These are phyloP conservation scores for Hyaloscypha finlandica DNA, from an alignment of 495 filamentous ascomycete genomes.

Conservation along the genomic window DNA sequence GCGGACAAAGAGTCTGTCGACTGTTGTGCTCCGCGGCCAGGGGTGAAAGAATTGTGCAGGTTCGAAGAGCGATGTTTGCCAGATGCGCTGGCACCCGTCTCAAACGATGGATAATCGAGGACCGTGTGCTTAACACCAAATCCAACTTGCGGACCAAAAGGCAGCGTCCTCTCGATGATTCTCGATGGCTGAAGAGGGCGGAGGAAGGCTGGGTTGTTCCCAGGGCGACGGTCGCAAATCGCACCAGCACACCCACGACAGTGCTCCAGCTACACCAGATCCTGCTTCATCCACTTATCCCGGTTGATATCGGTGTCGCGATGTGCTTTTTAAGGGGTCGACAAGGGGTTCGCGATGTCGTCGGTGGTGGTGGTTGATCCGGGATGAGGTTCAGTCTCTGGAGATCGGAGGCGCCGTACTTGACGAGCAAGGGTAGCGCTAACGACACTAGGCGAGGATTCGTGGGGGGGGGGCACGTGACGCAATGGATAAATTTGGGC, in stretches of 20 bases:
- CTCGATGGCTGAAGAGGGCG: conserved; percentile 3
- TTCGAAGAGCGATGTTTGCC: conserved; percentile 8
- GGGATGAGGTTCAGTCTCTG: conserved; percentile 4
- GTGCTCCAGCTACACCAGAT: conserved; percentile 14
- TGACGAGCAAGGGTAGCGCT: conserved; percentile 20
- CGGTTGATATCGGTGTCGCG: background rate
- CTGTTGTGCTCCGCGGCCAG: conserved; percentile 12
- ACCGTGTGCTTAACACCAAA: background rate
- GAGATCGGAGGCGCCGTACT: conserved; percentile 17
- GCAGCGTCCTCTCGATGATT: background rate
- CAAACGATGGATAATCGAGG: conserved; percentile 5
- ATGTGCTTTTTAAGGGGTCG: conserved; percentile 6
- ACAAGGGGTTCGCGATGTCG: conserved; percentile 19
- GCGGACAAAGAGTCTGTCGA: conserved; percentile 17
- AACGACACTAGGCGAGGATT: background rate
- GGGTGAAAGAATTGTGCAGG: conserved; percentile 3
- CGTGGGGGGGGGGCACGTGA: background rate
- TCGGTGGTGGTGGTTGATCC: conserved; percentile 13
- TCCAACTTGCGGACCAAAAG: conserved; percentile 15
- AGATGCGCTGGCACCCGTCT: conserved; percentile 15
- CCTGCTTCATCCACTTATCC: conserved; percentile 26
- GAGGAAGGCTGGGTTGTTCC: conserved; percentile 10
- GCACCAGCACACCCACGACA: conserved; percentile 13
- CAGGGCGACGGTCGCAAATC: conserved; percentile 28
- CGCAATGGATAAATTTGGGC: background rate